Evolutionary conservation across 2,329 filamentous ascomycete genomes (phyloP).

Genomic region (Epichloe aotearoae): DNA sequence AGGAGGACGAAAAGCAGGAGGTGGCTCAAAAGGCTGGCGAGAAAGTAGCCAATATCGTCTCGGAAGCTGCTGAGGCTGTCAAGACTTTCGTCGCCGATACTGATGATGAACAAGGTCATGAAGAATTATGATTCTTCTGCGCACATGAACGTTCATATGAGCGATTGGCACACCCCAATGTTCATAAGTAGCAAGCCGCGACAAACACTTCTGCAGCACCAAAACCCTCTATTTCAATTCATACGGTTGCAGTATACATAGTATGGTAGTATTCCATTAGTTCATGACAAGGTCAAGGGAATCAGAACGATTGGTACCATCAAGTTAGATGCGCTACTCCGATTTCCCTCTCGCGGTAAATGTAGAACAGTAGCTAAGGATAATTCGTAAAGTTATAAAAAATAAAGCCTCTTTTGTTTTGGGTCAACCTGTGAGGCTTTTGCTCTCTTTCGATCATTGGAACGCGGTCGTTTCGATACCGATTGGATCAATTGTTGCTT

Average conservation of each 20-base stretch:
- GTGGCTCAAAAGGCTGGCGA: conserved; percentile 13
- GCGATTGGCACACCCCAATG: background rate
- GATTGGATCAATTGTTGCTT: conserved; percentile 19
- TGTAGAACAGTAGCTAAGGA: background rate
- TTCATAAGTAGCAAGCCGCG: background rate
- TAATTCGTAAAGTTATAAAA: conserved; percentile 22
- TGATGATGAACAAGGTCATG: conserved; percentile 43
- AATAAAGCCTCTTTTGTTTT: conserved; percentile 39
- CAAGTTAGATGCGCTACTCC: background rate
- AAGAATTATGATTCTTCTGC: conserved; percentile 37
- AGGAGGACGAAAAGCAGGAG: conserved; percentile 15
- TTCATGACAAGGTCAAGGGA: background rate
- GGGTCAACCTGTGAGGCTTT: conserved; percentile 25
- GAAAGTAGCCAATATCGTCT: conserved; percentile 10
- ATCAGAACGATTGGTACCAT: background rate
- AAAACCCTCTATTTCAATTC: background rate
- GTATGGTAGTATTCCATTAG: background rate
- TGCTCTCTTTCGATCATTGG: conserved; percentile 25
- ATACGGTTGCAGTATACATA: background rate
- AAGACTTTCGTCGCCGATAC: conserved; percentile 40
- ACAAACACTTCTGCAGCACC: background rate
- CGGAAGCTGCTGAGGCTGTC: conserved; percentile 20
- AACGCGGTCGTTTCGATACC: conserved; percentile 24
- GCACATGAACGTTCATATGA: too few relatives aligned
- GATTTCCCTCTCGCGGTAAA: too few relatives aligned